These are phyloP conservation scores for Lasiosphaeris hirsuta DNA, from an alignment of 495 filamentous ascomycete genomes.

Conservation along the genomic window DNA sequence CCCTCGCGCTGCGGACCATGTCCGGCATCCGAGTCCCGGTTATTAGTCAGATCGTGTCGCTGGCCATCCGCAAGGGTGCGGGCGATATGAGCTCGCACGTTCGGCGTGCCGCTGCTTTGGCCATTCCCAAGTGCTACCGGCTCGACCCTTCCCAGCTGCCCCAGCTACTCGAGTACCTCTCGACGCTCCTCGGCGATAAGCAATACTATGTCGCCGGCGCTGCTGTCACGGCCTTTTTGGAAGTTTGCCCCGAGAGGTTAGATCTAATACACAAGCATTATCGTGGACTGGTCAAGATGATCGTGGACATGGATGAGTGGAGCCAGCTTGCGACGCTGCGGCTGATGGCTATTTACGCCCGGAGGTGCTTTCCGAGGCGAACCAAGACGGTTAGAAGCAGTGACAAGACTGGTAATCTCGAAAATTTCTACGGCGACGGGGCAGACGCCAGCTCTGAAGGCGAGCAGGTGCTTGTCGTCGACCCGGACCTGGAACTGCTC, in stretches of 20 bases:
- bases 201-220: conserved; percentile 95
- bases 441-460: conserved; percentile 43
- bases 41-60: conserved; percentile 97
- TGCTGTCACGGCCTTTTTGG: conserved; percentile 82
- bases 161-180: conserved; percentile 76
- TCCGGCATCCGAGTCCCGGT: conserved; percentile 93
- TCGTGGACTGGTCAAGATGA: conserved; percentile 73
- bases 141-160: conserved; percentile 83
- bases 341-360: conserved; percentile 77
- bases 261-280: conserved; percentile 91
- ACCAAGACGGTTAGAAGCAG: conserved; percentile 49
- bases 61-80: conserved; percentile 88
- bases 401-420: conserved; percentile 40
- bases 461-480: conserved; percentile 60
- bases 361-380: conserved; percentile 81
- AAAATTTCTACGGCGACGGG: conserved; percentile 72
- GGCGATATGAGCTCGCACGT: conserved; percentile 94
- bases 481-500: conserved; percentile 81
- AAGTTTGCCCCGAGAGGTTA: conserved; percentile 80
- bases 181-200: conserved; percentile 74
- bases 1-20: conserved; percentile 91
- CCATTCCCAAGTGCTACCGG: conserved; percentile 97
- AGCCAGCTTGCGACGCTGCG: conserved; percentile 78
- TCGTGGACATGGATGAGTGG: conserved; percentile 99
- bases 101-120: conserved; percentile 84